Conservation (phyloP, 2,329 filamentous ascomycete genomes). For the Graphilbum fragrans region DNA sequence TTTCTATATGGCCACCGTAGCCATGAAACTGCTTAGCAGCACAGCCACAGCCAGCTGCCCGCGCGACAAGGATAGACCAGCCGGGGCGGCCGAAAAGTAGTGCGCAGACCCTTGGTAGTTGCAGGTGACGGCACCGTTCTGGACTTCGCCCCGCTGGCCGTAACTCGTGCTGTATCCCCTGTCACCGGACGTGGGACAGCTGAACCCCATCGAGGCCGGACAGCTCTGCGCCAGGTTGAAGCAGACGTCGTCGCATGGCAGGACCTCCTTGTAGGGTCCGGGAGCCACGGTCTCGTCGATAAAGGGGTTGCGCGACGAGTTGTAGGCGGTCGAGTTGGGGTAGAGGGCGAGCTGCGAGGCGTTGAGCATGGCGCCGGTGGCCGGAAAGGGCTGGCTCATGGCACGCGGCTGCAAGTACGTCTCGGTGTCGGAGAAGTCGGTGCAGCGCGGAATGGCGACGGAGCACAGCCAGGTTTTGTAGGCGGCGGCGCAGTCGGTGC, state of each 20-base stretch:
- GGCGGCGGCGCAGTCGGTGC: conserved; percentile 61
- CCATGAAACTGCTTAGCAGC: neutral
- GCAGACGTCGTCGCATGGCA: conserved; percentile 82
- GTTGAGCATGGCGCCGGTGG: conserved; percentile 44
- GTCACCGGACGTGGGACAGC: conserved; percentile 46
- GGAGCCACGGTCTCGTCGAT: conserved; percentile 65
- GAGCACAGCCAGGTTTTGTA: conserved; percentile 96
- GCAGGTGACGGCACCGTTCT: conserved; percentile 28
- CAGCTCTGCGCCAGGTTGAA: conserved; percentile 78
- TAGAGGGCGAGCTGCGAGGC: conserved; percentile 16
- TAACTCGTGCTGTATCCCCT: conserved; percentile 35
- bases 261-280: conserved; percentile 85
- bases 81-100: conserved; percentile 24
- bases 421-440: conserved; percentile 52
- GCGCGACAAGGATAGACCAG: conserved; percentile 3
- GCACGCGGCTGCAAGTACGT: conserved; percentile 57
- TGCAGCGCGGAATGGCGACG: conserved; percentile 83
- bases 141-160: conserved; percentile 15
- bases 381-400: conserved; percentile 55
- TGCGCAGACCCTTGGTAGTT: conserved; percentile 51
- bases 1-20: too few relatives aligned
- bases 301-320: conserved; percentile 52
- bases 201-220: conserved; percentile 63
- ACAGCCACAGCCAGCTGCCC: neutral
- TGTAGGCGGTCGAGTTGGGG: conserved; percentile 27